Evolutionary conservation across 2,329 filamentous ascomycete genomes (phyloP), one percentile per base, ranked within the genome.

Genomic region (Penicillium corylophilum): DNA sequence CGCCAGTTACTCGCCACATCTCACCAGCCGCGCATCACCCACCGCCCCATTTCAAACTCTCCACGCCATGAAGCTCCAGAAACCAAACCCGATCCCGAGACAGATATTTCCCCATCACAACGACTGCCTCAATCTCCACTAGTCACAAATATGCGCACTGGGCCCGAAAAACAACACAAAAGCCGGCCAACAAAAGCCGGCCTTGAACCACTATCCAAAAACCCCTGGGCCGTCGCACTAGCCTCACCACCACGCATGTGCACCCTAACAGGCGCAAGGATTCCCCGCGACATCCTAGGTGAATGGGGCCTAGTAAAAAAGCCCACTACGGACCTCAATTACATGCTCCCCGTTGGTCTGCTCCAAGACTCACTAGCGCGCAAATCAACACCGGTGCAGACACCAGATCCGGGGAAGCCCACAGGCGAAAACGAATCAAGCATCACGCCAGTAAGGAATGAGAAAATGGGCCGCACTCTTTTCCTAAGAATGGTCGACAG

Each of bases 211-310:
- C 59, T 75, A n/a, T 43, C 51, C 26, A 60, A 64, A 15, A 75
- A 76, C 39, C 71, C 72, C 18, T 76, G 72, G 72, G 73, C 73
- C 3, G 48, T 67, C 29, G 69, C 69, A 18, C 65, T 76, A 12
- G 70, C 71, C 16, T 71, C 70, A 2, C 70, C 71, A 0, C 35
- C 65, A 1, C 68, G 73, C 22, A 55, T 65, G 56, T 76, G 73
- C 52, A 24, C 53, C 3, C 41, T 64, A 5, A 73, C 72, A 5
- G 60, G 62, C 1, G 53, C 57, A 8, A 60, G 73, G n/a, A 23
- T 74, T 10, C 73, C 73, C 5, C 60, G 54, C 7, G 64, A 56
- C 0, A 53, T 74, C 0, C 42, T 76, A 36, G 64, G 61, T 24
- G 65, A 71, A 20, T 75, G 66, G 62, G 70, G 69, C 1, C 46